Evolutionary conservation across 1,139 yeast genomes (phyloP).

Genomic region (Wickerhamomyces sp.): DNA sequence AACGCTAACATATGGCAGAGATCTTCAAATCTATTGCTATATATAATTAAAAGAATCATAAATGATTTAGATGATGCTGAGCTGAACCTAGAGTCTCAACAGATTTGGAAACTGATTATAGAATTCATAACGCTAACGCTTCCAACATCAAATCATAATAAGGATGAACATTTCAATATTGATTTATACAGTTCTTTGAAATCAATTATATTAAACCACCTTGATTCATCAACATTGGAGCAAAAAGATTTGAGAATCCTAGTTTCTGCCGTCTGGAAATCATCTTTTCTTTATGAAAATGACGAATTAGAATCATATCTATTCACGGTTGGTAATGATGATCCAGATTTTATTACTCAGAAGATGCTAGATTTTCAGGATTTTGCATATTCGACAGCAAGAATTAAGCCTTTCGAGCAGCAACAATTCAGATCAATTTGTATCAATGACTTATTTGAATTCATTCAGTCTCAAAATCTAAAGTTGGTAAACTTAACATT

Average conservation of each 20-base stretch:
- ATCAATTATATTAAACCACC: conserved; percentile 37
- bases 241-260: conserved; percentile 37
- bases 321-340: conserved; percentile 24
- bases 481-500: conserved; percentile 26
- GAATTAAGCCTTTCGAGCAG: conserved; percentile 33
- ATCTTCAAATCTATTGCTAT: conserved; percentile 28
- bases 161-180: conserved; percentile 46
- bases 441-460: conserved; percentile 40
- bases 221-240: conserved; percentile 25
- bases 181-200: conserved; percentile 42
- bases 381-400: conserved; percentile 40
- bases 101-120: conserved; percentile 43
- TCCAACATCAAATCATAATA: conserved; percentile 24
- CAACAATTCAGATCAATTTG: conserved; percentile 42
- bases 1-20: conserved; percentile 28
- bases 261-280: conserved; percentile 39
- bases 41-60: conserved; percentile 24
- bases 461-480: conserved; percentile 20
- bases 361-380: conserved; percentile 30
- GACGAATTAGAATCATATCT: conserved; percentile 41
- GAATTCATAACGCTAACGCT: conserved; percentile 41
- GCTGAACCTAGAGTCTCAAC: background rate
- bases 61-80: background rate
- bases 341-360: conserved; percentile 28
- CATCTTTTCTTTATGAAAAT: conserved; percentile 48